Conservation (phyloP, 2,329 filamentous ascomycete genomes). For the Biscogniauxia sp. region DNA sequence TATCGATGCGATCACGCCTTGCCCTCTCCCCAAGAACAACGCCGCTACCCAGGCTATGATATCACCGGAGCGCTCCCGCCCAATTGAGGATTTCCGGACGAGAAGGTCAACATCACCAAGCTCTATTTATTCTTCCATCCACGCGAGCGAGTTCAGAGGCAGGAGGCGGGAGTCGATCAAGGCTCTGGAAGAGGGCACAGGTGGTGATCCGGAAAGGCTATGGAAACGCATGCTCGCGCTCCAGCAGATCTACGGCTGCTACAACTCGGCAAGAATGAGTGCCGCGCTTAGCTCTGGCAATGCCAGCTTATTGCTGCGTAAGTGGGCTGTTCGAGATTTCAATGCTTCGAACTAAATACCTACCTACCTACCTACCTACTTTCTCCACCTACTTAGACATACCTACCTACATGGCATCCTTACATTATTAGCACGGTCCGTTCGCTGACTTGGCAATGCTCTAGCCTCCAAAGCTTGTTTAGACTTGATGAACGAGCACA, state of each 20-base stretch:
- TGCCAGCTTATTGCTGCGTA: constrained; percentile 44
- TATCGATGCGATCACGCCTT: constrained; percentile 35
- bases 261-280: constrained; percentile 48
- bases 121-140: constrained; percentile 22
- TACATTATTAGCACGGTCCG: background rate
- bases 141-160: constrained; percentile 7
- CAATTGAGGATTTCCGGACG: constrained; percentile 16
- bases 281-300: constrained; percentile 43
- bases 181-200: constrained; percentile 34
- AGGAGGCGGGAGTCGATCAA: constrained; percentile 29
- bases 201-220: constrained; percentile 40
- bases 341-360: background rate
- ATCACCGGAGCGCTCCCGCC: constrained; percentile 2
- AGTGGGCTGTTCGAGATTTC: constrained; percentile 24
- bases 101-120: constrained; percentile 26
- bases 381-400: too few relatives aligned
- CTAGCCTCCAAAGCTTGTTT: constrained; percentile 33
- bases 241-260: constrained; percentile 46
- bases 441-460: constrained; percentile 5
- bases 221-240: constrained; percentile 50
- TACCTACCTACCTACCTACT: background rate
- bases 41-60: constrained; percentile 5
- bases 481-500: constrained; percentile 33
- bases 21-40: constrained; percentile 16
- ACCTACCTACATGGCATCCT: background rate